Percentiles rank a stretch among this genome's conserved stretches.
phyloP scores from a whole-genome alignment of 768 basidiomycete genomes.

The Sarcodon aspratus region DNA sequence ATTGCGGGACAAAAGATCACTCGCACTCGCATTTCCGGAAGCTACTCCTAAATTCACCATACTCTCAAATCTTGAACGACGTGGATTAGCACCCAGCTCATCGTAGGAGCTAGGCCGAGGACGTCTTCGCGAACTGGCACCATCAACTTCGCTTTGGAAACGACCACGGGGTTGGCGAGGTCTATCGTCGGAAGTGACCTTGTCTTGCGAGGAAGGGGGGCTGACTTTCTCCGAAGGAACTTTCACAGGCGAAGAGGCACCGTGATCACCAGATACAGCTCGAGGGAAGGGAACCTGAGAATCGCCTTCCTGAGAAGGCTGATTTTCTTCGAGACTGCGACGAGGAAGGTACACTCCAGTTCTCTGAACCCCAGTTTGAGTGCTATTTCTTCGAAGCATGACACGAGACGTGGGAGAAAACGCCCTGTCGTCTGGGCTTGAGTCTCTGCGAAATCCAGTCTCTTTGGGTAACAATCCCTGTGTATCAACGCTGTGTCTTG shows the following conservation, averaged over 20 bases:
- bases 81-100: conserved; percentile 42
- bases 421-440: conserved; percentile 40
- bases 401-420: conserved; percentile 29
- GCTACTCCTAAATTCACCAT: conserved; percentile 52
- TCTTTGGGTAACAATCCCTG: conserved; percentile 25
- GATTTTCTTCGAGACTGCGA: conserved; percentile 9
- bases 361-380: conserved; percentile 32
- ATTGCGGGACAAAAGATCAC: conserved; percentile 52
- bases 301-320: conserved; percentile 14
- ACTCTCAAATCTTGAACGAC: conserved; percentile 60
- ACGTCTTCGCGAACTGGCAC: conserved; percentile 35
- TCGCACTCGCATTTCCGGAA: conserved; percentile 43
- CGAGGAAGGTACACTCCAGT: conserved; percentile 37
- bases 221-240: not conserved
- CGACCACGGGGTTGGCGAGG: conserved; percentile 44
- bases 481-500: conserved; percentile 52
- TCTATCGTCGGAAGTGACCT: conserved; percentile 3
- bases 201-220: conserved; percentile 16
- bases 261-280: conserved; percentile 32
- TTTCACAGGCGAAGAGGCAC: conserved; percentile 23
- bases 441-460: conserved; percentile 29
- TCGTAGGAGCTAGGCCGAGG: conserved; percentile 59
- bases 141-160: conserved; percentile 68
- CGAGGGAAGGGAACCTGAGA: conserved; percentile 56
- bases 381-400: conserved; percentile 46